Base-by-base conservation (phyloP, 2,329 filamentous ascomycete species). In the Epichloe gansuensis region DNA sequence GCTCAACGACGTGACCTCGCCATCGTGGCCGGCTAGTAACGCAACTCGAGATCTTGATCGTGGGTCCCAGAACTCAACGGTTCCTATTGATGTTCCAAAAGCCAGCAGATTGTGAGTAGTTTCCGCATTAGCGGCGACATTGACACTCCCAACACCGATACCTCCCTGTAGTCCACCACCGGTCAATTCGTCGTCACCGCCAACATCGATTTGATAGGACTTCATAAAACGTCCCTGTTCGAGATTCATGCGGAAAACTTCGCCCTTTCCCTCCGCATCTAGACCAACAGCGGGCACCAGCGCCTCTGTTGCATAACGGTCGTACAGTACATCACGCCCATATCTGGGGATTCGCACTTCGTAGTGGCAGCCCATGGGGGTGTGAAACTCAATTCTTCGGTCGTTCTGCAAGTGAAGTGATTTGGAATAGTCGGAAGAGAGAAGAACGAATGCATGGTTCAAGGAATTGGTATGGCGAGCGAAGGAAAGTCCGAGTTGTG, bases 61-160 rank as follows among this genome's bases (percentile, higher is more conserved):
- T 1, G 90, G 80, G 64, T 98, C 93, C 88, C 90, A 98, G 63
- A 97, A 91, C 65, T 98, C 93, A 27, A 97, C 88, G 1, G 91
- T 95, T n/a, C 93, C 91, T 52, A 93, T 73, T 3, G 89, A 90
- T 1, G 93, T 98, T 50, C 94, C 93, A 61, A 98, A 98, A 0
- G 91, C 90, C 36, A 90, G 76, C 4, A 98, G 74, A 52, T 93
- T 93, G 66, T 98, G 93, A 47, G 87, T 90, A 41, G 84, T 79
- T 64, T 96, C 88, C 3, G 93, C 93, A 54, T 95, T 81, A 3
- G 90, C 85, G 12, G 82, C 91, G 7, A 84, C 84, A 63, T 97
- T 96, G 50, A 97, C 89, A 49, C 85, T 84, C 13, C 90, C 89
- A 0, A 88, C 85, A 53, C 84, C 77, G 46, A 96, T 87, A 47